Base-by-base conservation (phyloP, 1,139 yeast species). In the Diutina rugosa region DNA sequence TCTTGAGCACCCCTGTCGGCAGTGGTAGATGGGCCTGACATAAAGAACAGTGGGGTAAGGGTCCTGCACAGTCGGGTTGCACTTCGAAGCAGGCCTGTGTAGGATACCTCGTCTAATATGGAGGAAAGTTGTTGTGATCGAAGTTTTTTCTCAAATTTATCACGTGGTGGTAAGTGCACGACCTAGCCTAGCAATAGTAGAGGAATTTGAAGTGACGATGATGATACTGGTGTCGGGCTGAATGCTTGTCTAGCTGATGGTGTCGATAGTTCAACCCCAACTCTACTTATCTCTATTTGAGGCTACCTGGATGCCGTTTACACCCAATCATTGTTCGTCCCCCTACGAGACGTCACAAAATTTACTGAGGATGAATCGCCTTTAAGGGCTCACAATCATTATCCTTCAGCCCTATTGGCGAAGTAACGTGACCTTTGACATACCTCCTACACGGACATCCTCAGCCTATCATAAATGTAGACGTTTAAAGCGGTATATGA, bases 1-100 rank as follows among this genome's bases (percentile, higher is more conserved):
- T 58, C 61, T 44, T 61, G 69, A 45, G 71, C 63, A 51, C 69
- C 65, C 61, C 73, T 63, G 60, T 69, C 73, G 61, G 67, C 68
- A 55, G 71, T 67, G 52, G 72, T 69, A 41, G 72, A 68, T 56
- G 72, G 72, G 55, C 70, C 71, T 29, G 63, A 61, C 63, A 61
- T 61, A 26, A 4, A 18, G 21, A 49, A 49, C 38, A 49, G 30
- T 46, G 49, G 49, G 49, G 49, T 46, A 21, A 21, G 28, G 49
- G 38, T 47, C 51, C 51, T 47, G 51, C 51, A 47, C 54, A 21
- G 47, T 18, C 21, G 28, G 47, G 28, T 45, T 21, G 28, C 21
- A 45, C 28, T 18, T 32, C 44, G 54, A 49, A 49, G 38, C 30
- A 41, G 38, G 48, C 45, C 45, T 29, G 46, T 35, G 55, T 28